Evolutionary conservation across 2,329 filamentous ascomycete species (phyloP).

Genomic region (Nemania serpens): DNA sequence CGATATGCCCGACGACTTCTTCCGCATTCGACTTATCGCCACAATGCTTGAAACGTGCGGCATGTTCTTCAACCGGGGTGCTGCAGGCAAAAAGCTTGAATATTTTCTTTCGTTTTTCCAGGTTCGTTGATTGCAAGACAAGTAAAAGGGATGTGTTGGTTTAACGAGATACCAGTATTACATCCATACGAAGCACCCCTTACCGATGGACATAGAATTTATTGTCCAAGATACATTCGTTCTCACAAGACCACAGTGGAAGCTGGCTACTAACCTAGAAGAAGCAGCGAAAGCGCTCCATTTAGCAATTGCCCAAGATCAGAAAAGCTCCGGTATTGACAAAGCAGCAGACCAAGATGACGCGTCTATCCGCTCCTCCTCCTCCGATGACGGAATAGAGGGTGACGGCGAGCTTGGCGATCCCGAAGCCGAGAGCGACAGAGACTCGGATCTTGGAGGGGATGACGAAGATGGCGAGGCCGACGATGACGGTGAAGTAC

Average conservation of each 20-base stretch:
- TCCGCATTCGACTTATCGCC: slow-evolving; percentile 88
- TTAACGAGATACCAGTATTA: slow-evolving; percentile 71
- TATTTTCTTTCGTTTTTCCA: slow-evolving; percentile 97
- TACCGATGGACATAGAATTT: slow-evolving; percentile 98
- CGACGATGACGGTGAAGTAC: slow-evolving; percentile 50
- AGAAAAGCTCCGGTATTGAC: slow-evolving; percentile 76
- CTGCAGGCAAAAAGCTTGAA: slow-evolving; percentile 94
- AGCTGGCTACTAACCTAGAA: slow-evolving; percentile 76
- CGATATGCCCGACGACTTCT: slow-evolving; percentile 92
- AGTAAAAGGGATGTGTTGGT: slow-evolving; percentile 5
- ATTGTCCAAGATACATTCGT: slow-evolving; percentile 91
- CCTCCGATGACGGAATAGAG: slow-evolving; percentile 69
- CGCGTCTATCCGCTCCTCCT: slow-evolving; percentile 68
- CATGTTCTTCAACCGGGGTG: slow-evolving; percentile 92
- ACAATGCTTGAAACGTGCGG: slow-evolving; percentile 94
- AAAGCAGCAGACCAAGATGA: slow-evolving; percentile 75
- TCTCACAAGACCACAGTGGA: slow-evolving; percentile 88
- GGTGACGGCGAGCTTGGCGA: slow-evolving; percentile 69
- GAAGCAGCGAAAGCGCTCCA: slow-evolving; percentile 85
- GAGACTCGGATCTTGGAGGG: slow-evolving; percentile 61
- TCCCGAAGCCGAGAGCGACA: slow-evolving; percentile 64
- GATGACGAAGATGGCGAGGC: slow-evolving; percentile 58
- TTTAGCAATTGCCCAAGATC: slow-evolving; percentile 86
- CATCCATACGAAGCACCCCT: slow-evolving; percentile 82
- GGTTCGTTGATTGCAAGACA: slow-evolving; percentile 47